A percentile compares a stretch with the other conserved stretches of the same genome.
These are phyloP conservation scores for Abrus precatorius DNA, from an alignment of 306 rosid species.

Conservation along the genomic window DNA sequence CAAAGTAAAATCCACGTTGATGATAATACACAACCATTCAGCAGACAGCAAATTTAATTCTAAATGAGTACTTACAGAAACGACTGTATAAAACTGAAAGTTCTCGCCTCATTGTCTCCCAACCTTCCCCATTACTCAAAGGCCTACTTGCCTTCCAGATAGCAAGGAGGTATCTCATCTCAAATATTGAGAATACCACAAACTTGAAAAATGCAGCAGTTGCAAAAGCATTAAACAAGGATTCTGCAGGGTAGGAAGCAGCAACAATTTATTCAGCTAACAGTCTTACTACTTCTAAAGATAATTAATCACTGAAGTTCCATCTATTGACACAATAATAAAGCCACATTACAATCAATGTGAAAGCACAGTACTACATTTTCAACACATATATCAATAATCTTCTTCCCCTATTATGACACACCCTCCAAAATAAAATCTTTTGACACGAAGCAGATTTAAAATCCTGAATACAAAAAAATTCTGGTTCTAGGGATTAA, in stretches of 20 bases:
- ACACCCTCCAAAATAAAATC: not conserved
- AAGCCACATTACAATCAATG: constrained; percentile 19
- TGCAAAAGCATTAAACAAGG: constrained; percentile 96
- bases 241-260: constrained; percentile 69
- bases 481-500: constrained; percentile 9
- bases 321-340: constrained; percentile 18
- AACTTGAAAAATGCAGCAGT: constrained; percentile 98
- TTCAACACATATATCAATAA: not conserved
- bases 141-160: constrained; percentile 98
- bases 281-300: constrained; percentile 20
- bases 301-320: constrained; percentile 31
- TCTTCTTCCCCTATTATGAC: constrained; percentile 7
- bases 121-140: constrained; percentile 84
- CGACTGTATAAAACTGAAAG: constrained; percentile 92
- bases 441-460: constrained; percentile 3
- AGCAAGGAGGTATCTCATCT: constrained; percentile 97
- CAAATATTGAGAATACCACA: constrained; percentile 92
- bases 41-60: constrained; percentile 16
- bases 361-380: constrained; percentile 1
- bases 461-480: not conserved
- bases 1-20: not conserved
- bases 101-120: constrained; percentile 96
- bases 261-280: constrained; percentile 34
- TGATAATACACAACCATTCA: constrained; percentile 35
- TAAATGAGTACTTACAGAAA: constrained; percentile 76